A percentile compares a stretch with the other conserved stretches of the same genome.
phyloP scores from a whole-genome alignment of 257 asterid genomes.

The Ehretia macrophylla region DNA sequence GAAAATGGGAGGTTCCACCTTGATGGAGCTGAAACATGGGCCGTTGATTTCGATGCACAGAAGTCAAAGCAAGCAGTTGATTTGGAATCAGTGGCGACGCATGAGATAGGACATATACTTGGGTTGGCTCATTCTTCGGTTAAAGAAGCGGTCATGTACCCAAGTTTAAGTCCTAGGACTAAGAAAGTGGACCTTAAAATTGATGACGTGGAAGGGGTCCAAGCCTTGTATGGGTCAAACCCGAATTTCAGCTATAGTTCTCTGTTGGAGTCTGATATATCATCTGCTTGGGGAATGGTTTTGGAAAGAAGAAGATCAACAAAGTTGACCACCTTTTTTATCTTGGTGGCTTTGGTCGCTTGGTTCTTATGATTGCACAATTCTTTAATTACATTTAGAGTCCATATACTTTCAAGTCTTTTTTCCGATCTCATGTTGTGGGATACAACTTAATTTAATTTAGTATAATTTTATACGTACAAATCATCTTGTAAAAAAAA shows the following conservation, averaged over 20 bases:
- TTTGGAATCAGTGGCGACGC: slow-evolving; percentile 93
- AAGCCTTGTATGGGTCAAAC: slow-evolving; percentile 76
- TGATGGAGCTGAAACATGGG: slow-evolving; percentile 80
- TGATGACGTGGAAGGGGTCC: slow-evolving; percentile 89
- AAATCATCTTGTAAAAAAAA: not conserved
- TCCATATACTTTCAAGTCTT: not conserved
- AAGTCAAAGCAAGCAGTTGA: slow-evolving; percentile 70
- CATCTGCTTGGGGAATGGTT: slow-evolving; percentile 38
- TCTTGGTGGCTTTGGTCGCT: slow-evolving; percentile 13
- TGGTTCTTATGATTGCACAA: slow-evolving; percentile 26
- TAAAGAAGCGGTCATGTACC: slow-evolving; percentile 82
- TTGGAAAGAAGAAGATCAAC: slow-evolving; percentile 18
- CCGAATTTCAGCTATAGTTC: slow-evolving; percentile 59
- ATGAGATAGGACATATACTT: slow-evolving; percentile 84
- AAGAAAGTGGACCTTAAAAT: slow-evolving; percentile 59
- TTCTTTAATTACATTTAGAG: not conserved
- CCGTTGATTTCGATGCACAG: slow-evolving; percentile 54
- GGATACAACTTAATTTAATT: no score
- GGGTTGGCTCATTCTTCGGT: slow-evolving; percentile 87
- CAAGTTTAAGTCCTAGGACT: slow-evolving; percentile 74
- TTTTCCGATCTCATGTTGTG: no score
- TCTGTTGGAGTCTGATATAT: slow-evolving; percentile 48
- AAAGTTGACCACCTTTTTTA: slow-evolving; percentile 29
- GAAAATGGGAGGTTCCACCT: slow-evolving; percentile 84
- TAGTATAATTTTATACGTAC: no score